phyloP scores from a whole-genome alignment of 1,139 yeast species.

The Saccharomyces hybrid region DNA sequence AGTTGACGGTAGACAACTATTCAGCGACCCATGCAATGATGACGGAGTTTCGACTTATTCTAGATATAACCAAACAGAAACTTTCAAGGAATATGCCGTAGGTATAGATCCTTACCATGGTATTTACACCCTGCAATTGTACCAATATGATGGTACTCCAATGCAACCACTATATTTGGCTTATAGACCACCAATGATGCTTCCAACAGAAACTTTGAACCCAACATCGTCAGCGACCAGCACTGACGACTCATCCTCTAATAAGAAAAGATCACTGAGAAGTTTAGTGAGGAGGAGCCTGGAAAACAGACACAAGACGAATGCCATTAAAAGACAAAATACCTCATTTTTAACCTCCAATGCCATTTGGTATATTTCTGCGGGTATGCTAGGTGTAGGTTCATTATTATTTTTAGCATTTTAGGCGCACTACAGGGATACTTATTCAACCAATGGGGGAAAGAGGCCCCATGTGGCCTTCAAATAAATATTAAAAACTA shows the following conservation, averaged over 20 bases:
- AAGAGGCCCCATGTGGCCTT: conserved; percentile 8
- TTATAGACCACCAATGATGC: conserved; percentile 90
- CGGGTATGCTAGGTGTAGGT: conserved; percentile 26
- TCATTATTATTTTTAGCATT: conserved; percentile 22
- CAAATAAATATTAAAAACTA: neutral
- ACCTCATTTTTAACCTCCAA: conserved; percentile 14
- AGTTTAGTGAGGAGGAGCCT: conserved; percentile 57
- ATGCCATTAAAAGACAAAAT: conserved; percentile 38
- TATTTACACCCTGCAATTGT: conserved; percentile 63
- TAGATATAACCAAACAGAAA: conserved; percentile 63
- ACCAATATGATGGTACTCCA: conserved; percentile 73
- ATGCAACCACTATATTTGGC: conserved; percentile 87
- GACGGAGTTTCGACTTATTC: conserved; percentile 52
- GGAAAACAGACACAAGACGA: conserved; percentile 74
- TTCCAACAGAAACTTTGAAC: conserved; percentile 84
- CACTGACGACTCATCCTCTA: conserved; percentile 29
- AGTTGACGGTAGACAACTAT: conserved; percentile 88
- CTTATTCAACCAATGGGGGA: neutral
- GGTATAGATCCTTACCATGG: conserved; percentile 76
- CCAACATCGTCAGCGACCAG: conserved; percentile 54
- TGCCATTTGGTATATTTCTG: conserved; percentile 25
- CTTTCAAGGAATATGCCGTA: conserved; percentile 52
- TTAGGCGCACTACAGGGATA: conserved; percentile 4
- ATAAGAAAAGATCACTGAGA: conserved; percentile 35
- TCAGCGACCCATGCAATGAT: conserved; percentile 75